A percentile compares a stretch with the other conserved stretches of the same genome.
Evolutionary conservation across 306 rosid genomes (phyloP).

Genomic region (Pyrus pyrifolia): DNA sequence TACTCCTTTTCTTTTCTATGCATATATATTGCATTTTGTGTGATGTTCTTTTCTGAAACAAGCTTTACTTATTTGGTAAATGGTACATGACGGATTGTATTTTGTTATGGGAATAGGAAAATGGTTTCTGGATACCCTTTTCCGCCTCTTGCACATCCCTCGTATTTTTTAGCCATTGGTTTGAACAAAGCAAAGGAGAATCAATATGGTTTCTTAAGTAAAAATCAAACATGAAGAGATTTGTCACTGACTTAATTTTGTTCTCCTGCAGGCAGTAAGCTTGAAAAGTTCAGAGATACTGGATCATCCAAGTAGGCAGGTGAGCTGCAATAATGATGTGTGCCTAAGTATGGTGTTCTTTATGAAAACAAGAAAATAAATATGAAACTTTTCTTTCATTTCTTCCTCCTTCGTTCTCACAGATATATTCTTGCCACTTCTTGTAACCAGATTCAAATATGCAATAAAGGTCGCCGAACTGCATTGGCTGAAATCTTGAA

Average conservation of each 20-base stretch:
- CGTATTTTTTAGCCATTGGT: too few relatives aligned
- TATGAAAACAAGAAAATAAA: constrained; percentile 12
- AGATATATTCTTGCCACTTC: constrained; percentile 74
- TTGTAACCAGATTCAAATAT: constrained; percentile 66
- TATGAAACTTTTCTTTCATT: constrained; percentile 35
- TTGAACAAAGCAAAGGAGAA: too few relatives aligned
- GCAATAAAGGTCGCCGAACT: constrained; percentile 72
- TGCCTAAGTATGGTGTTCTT: constrained; percentile 10
- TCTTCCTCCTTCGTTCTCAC: constrained; percentile 45
- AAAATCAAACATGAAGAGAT: constrained; percentile 11
- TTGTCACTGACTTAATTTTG: constrained; percentile 26
- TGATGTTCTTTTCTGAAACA: background rate
- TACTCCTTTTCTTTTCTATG: constrained; percentile 10
- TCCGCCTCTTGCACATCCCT: too few relatives aligned
- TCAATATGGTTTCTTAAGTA: background rate
- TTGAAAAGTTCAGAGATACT: constrained; percentile 68
- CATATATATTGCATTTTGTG: background rate
- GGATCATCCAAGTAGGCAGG: constrained; percentile 64
- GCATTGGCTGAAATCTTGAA: constrained; percentile 78
- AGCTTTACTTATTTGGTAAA: constrained; percentile 7
- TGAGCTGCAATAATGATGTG: constrained; percentile 29
- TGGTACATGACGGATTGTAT: background rate
- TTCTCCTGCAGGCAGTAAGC: constrained; percentile 71
- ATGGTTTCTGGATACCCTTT: too few relatives aligned
- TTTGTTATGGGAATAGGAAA: background rate